A percentile compares a stretch with the other conserved stretches of the same genome.
Conservation (phyloP, 495 filamentous ascomycete genomes). For the Parmelia sp. region DNA sequence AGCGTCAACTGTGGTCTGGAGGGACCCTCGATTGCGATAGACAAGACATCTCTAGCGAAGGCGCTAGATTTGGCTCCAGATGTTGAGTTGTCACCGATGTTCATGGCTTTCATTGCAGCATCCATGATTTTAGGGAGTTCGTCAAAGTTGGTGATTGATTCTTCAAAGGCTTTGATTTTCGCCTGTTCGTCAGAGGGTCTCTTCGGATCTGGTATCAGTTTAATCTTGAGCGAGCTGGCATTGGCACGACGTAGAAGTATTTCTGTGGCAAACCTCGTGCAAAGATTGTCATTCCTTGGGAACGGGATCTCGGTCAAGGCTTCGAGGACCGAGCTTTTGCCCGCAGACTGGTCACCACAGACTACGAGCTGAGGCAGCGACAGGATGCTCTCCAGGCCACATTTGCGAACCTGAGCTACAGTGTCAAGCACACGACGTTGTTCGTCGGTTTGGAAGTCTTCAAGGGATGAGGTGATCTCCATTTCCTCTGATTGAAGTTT, state of each 20-base stretch:
- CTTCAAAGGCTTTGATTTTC: constrained; percentile 17
- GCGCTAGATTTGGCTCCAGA: constrained; percentile 25
- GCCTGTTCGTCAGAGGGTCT: constrained; percentile 15
- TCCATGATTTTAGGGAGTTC: constrained; percentile 41
- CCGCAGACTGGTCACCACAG: constrained; percentile 65
- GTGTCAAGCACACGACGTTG: constrained; percentile 33
- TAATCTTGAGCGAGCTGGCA: constrained; percentile 26
- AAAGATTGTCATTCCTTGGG: constrained; percentile 55
- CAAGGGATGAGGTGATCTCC: constrained; percentile 11
- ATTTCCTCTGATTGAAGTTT: background rate
- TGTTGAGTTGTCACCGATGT: constrained; percentile 28
- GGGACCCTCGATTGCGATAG: constrained; percentile 56
- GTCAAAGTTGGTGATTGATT: constrained; percentile 23
- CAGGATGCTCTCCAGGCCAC: constrained; percentile 27
- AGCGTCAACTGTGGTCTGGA: constrained; percentile 55
- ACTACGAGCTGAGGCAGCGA: constrained; percentile 64
- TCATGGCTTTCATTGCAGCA: constrained; percentile 46
- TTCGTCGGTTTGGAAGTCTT: constrained; percentile 24
- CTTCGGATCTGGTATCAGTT: constrained; percentile 24
- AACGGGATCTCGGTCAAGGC: constrained; percentile 66
- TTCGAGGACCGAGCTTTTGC: constrained; percentile 70
- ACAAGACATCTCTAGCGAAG: constrained; percentile 57
- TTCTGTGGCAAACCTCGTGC: constrained; percentile 65
- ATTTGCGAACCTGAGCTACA: constrained; percentile 31
- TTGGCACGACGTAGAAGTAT: constrained; percentile 43